Evolutionary conservation across 2,329 filamentous ascomycete species (phyloP), one percentile per base, ranked within the genome.

Genomic region (Simplicillium aogashimaense): DNA sequence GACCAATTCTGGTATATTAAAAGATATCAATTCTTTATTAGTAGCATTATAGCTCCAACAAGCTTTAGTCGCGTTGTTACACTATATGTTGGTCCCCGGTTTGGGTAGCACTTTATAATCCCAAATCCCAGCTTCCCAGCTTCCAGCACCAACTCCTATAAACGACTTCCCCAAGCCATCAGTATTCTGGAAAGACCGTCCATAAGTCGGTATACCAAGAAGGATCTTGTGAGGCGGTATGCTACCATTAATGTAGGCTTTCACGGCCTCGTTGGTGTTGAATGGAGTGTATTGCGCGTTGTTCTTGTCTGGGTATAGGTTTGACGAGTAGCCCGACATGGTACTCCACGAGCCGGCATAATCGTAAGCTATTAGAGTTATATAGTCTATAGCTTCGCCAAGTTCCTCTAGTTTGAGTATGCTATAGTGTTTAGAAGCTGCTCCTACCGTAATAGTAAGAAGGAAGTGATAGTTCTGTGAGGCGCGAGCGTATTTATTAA

Each of bases 351-450:
- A 76, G n/a, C 84, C 85, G 5, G 82, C 71, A 56, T 66, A 88
- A 61, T 89, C 83, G 56, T 88, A 89, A 3, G 79, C 77, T 81
- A 88, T 87, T n/a, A 84, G 61, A 57, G 80, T 76, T 58, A 76
- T 66, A 46, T 67, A 67, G 55, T 80, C 76, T 17, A 79, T 55
- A 10, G 69, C 58, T 16, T 56, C 40, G 29, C 70, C 66, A 56
- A 78, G 68, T 3, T 61, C 59, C 12, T 47, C 45, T 28, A 79
- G 57, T 38, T 70, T 61, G 41, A 79, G 53, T 39, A 61, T 61
- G 7, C 61, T 56, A 54, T 72, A 76, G 49, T 77, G 63, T 0
- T 46, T 40, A 0, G 70, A 61, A 1, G 70, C 72, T 7, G 72
- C 71, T 1, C 72, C 66, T 7, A 64, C 60, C 3, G 74, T 74